Base-by-base conservation (phyloP, 257 asterid species). In the Solanum arcanum region DNA sequence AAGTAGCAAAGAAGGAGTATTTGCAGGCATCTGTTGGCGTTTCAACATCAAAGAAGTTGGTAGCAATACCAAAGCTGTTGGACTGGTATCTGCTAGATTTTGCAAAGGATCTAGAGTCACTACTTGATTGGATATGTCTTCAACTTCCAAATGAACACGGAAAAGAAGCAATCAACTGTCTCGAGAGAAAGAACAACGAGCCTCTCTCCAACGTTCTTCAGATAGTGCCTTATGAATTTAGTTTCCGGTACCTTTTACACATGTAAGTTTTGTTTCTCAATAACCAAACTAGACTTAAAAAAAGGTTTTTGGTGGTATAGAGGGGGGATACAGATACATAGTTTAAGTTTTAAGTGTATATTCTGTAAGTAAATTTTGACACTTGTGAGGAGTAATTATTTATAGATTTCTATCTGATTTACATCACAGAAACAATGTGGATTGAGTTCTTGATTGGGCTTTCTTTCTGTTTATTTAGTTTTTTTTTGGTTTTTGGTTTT, bases 81-180 rank as follows among this genome's bases (percentile, higher is more conserved):
- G 99, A 96, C 86, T 96, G 99, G 99, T 96, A 96, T 90, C 92
- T 96, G 69, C 90, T 95, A 3, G 99, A 96, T 88, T 96, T 96
- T 83, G 98, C 98, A 1, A 93, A 96, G 94, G 98, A 96, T 75
- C 87, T 93, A 20, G 98, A 94, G 60, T 95, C 98, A 13, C 86
- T 96, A 88, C 86, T 96, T 15, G 99, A 96, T 86, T 96, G 99
- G 99, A 91, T 96, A 80, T 94, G 98, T 87, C 95, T 94, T 70
- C 95, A 96, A 86, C 87, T 96, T 29, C 99, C 98, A 3, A 78
- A 87, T 14, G 94, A 94, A 86, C 94, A 91, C 2, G 93, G 95
- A 78, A 94, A 94, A 89, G 94, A 93, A 91, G 97, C 96, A 7
- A 91, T 93, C 49, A 89, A 88, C 88, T 94, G 98, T 88, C 90